Evolutionary conservation across 192 early-diverging fungal genomes (phyloP).

Genomic region (Linnemannia hyalina): DNA sequence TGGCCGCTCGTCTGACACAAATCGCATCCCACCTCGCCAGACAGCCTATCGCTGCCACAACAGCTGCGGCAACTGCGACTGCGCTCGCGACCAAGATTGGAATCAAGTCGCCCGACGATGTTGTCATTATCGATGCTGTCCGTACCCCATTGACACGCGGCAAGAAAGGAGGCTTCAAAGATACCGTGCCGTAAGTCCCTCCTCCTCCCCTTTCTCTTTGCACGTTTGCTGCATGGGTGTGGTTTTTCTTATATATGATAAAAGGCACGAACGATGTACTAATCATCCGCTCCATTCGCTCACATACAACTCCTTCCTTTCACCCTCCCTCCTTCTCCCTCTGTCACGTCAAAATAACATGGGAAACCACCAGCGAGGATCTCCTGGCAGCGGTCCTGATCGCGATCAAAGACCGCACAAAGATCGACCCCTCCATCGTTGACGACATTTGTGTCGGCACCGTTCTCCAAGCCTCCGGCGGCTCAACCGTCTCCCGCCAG

Average conservation of each 20-base stretch:
- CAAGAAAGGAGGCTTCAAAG: conserved; percentile 85
- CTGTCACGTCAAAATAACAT: background rate
- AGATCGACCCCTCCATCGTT: conserved; percentile 86
- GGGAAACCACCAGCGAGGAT: conserved; percentile 58
- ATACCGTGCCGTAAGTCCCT: conserved; percentile 68
- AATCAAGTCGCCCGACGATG: conserved; percentile 80
- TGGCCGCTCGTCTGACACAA: conserved; percentile 34
- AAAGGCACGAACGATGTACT: too few relatives aligned
- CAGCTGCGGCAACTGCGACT: background rate
- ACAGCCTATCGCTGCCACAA: background rate
- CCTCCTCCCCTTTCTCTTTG: background rate
- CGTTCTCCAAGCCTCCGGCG: conserved; percentile 87
- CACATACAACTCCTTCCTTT: background rate
- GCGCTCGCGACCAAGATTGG: conserved; percentile 49
- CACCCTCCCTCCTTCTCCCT: background rate
- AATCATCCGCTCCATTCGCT: background rate
- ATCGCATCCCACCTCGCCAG: conserved; percentile 29
- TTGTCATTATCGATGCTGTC: conserved; percentile 82
- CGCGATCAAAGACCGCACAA: conserved; percentile 77
- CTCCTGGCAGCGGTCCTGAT: conserved; percentile 83
- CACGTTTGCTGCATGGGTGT: too few relatives aligned
- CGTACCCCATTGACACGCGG: conserved; percentile 80
- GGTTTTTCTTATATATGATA: background rate
- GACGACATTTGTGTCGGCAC: conserved; percentile 95
- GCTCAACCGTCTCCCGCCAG: conserved; percentile 88